Base-by-base conservation (phyloP, 768 basidiomycete genomes). In the Pleurotus sapidus region DNA sequence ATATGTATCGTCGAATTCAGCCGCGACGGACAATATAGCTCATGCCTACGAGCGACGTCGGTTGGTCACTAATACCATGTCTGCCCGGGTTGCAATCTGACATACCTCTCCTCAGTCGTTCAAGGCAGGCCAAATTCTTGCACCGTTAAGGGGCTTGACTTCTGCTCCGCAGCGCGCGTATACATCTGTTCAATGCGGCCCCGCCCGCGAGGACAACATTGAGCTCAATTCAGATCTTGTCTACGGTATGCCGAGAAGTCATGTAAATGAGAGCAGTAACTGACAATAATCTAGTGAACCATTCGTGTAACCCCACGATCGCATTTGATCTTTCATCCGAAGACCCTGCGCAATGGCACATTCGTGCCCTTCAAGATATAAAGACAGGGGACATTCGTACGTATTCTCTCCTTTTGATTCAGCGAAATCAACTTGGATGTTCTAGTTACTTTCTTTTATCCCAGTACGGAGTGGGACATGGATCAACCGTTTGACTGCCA, bases 401-500 rank as follows among this genome's bases (percentile, higher is more conserved):
- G 62, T 72, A 68, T 23, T 57, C 23, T 34, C 24, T 40, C 49
- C 57, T 25, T 25, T 20, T 57, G 67, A 57, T 72, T 73, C 55
- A 67, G 67, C 17, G 62, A 61, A 34, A 71, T 68, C 37, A 18
- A 7, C 18, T 23, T 8, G 7, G 46, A 51, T n/a, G 48, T 15
- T 23, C 30, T 65, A 70, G 74, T 86, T 55, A 82, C 80, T 2
- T 86, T 80, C 64, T 87, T 86, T 65, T 87, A 87, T 65, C 86
- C 85, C 15, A 81, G 78, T 62, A 87, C 84, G 14, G 86, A 88
- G 64, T 88, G 86, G 85, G 77, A 83, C 46, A 86, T 87, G 84
- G 83, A 76, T 17, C 83, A 83, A 63, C 75, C 80, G 0, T 88
- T 88, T 65, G 68, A 72, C 11, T 87, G 86, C 66, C 58, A 68